A percentile compares a stretch with the other conserved stretches of the same genome.
phyloP scores from a whole-genome alignment of 768 basidiomycete genomes.

The Obba rivulosa region DNA sequence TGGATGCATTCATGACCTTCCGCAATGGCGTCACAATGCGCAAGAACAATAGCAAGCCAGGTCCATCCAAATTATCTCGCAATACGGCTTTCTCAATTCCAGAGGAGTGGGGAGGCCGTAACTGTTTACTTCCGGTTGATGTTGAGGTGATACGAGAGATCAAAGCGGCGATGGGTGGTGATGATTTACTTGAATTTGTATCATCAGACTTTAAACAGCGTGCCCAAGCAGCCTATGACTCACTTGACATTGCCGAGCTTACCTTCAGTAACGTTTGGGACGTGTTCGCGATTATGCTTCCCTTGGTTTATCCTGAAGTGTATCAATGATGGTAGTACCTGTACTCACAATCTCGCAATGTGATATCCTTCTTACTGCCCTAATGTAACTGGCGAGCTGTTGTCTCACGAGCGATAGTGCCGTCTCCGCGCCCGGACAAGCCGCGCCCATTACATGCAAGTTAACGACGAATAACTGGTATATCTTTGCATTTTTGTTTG shows the following conservation, averaged over 20 bases:
- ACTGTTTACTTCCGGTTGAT: slow-evolving; percentile 25
- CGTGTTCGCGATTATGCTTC: slow-evolving; percentile 36
- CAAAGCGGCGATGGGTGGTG: slow-evolving; percentile 28
- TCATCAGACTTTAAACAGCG: slow-evolving; percentile 20
- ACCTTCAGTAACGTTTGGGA: slow-evolving; percentile 24
- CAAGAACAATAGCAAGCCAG: slow-evolving; percentile 27
- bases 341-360: too few species aligned
- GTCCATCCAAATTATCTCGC: slow-evolving; percentile 31
- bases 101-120: slow-evolving; percentile 21
- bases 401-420: too few species aligned
- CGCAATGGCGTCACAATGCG: slow-evolving; percentile 24
- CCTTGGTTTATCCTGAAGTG: background rate
- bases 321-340: too few species aligned
- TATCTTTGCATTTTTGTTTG: too few species aligned
- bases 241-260: slow-evolving; percentile 14
- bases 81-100: slow-evolving; percentile 26
- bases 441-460: too few species aligned
- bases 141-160: slow-evolving; percentile 20
- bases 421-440: too few species aligned
- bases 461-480: too few species aligned
- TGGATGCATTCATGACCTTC: slow-evolving; percentile 11
- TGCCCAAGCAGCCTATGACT: slow-evolving; percentile 16
- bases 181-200: slow-evolving; percentile 26
- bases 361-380: too few species aligned
- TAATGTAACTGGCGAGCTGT: too few species aligned